Evolutionary conservation across 2,329 filamentous ascomycete species (phyloP), one percentile per base, ranked within the genome.

Genomic region (Colletotrichum gigasporum): DNA sequence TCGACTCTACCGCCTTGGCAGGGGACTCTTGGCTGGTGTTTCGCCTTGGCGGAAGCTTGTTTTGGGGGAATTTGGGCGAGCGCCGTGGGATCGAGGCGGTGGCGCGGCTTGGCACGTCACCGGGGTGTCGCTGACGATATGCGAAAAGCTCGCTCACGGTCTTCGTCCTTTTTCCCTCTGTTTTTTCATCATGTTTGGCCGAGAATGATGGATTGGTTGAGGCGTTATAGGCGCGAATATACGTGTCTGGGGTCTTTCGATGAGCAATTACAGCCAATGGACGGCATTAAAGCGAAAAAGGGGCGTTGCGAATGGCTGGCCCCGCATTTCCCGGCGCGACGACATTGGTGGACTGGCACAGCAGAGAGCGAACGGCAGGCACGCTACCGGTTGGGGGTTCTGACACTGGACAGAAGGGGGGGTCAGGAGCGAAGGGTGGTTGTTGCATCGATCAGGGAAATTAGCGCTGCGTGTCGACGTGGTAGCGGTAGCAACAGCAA

Each of bases 21-120:
- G 34, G 16, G 50, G 30, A 32, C n/a, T 45, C 32, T 62, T 30
- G 39, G 20, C 14, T 26, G 35, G 28, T 30, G 26, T 28, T 44
- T 45, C 32, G 37, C 44, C 62, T 65, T 65, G 62, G 62, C 62
- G 30, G 62, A 65, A 65, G 62, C 62, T 65, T 65, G 58, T 63
- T 57, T 51, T 47, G 47, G 39, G 16, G 28, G n/a, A 30, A 22
- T 37, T 51, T 34, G 26, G 30, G 37, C 22, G 45, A 30, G 28
- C 7, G 28, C 35, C 24, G 53, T 39, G 18, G 45, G 39, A 52
- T 53, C 41, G 24, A 18, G 18, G 5, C 9, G 22, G 55, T 61
- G 61, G 61, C 56, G 55, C 56, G 41, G 41, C 61, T 61, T 61
- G 61, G 61, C 61, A 64, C 56, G 61, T 64, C 61, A 53, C 39